Evolutionary conservation across 768 basidiomycete genomes (phyloP), one percentile per base, ranked within the genome.

Genomic region (Lyophyllum semitale): DNA sequence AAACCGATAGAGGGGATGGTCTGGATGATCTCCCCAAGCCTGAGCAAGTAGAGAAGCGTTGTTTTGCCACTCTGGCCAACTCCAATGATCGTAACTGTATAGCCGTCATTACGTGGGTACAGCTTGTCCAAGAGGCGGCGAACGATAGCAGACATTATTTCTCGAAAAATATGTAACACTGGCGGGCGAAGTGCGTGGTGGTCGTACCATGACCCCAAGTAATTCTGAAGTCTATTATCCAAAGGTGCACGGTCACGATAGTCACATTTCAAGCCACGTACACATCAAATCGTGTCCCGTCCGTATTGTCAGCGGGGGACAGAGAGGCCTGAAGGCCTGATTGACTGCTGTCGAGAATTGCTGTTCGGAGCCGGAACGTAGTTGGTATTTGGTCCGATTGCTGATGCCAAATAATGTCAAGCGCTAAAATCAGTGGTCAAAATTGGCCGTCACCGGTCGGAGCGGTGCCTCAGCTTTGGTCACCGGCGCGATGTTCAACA

Each of bases 1-100:
- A 87, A 80, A 8, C 76, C 78, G 3, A 78, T 68, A 1, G 71
- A 75, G 2, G 78, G 71, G 18, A 75, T 73, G 0, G 73, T 75
- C 13, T 64, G 62, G 8, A 80, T 66, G 15, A 77, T 61, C 40
- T 77, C 62, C 8, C 73, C 72, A 0, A 68, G 58, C 55, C 74
- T 77, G 30, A 81, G 69, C 43, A 75, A 67, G 55, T 77, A 77
- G n/a, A 82, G 65, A 32, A 81, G 61, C 0, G 79, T 76, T 1
- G 80, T 80, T 62, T 81, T 82, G 1, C 82, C 81, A 18, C 66
- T 63, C 26, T 57, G 61, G 46, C 73, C 73, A 0, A 76, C 68
- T 2, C 82, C 82, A 1, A 69, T 53, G n/a, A 78, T 63, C 2
- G 65, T 61, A 2, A 71, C 59, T 1, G 47, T 65, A 37, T 60